Evolutionary conservation across 805 yeast species (phyloP).

Genomic region (Metschnikowia anglica): DNA sequence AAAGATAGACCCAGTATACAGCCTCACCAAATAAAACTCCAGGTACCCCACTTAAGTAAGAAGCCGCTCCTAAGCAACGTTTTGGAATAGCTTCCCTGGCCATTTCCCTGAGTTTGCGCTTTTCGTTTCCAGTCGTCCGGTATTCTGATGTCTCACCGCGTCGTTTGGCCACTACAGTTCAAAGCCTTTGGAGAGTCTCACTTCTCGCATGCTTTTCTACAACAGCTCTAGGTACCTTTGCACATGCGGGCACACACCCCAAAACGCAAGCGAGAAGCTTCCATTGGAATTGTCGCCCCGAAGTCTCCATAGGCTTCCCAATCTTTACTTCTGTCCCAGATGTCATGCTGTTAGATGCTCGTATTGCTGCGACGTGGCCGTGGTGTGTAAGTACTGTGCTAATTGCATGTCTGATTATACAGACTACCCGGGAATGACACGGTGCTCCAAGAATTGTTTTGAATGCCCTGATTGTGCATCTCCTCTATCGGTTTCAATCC

Average conservation of each 20-base stretch:
- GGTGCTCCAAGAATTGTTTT: conserved; percentile 42
- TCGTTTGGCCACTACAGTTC: neutral
- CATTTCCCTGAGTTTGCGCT: too few relatives aligned
- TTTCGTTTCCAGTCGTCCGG: too few relatives aligned
- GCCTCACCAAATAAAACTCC: too few relatives aligned
- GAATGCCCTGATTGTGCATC: conserved; percentile 38
- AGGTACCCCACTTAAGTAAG: too few relatives aligned
- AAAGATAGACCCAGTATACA: too few relatives aligned
- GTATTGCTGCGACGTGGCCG: conserved; percentile 26
- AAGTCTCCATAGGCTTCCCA: conserved; percentile 22
- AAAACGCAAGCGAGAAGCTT: conserved; percentile 4
- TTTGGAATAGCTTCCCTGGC: too few relatives aligned
- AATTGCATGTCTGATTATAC: conserved; percentile 39
- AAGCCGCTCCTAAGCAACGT: too few relatives aligned
- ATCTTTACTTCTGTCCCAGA: conserved; percentile 37
- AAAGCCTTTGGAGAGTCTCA: neutral
- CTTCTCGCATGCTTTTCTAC: conserved; percentile 12
- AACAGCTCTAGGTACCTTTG: conserved; percentile 16
- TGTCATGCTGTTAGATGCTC: conserved; percentile 34
- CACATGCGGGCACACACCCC: conserved; percentile 12
- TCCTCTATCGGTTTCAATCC: conserved; percentile 24
- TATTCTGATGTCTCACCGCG: neutral
- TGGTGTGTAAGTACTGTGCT: conserved; percentile 36
- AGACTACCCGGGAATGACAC: conserved; percentile 18
- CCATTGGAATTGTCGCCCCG: conserved; percentile 4